A percentile compares a stretch with the other conserved stretches of the same genome.
Evolutionary conservation across 2,329 filamentous ascomycete genomes (phyloP).

Genomic region (Talaromyces sp.): DNA sequence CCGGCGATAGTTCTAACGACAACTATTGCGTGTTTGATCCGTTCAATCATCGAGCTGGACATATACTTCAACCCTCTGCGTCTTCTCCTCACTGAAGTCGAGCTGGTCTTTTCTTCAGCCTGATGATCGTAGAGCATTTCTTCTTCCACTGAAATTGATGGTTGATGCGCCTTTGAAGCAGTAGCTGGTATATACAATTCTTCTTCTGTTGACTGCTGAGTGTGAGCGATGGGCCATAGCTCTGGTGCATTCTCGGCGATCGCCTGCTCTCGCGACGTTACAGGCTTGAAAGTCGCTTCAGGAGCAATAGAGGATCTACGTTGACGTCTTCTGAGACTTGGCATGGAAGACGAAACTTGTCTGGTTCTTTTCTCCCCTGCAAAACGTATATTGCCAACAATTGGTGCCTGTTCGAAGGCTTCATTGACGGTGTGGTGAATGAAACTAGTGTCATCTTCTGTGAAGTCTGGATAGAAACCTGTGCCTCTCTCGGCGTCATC

Average conservation of each 20-base stretch:
- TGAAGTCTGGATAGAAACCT: not conserved
- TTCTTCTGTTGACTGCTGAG: not conserved
- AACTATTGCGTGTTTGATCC: slow-evolving; percentile 42
- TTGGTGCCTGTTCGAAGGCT: slow-evolving; percentile 30
- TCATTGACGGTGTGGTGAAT: slow-evolving; percentile 38
- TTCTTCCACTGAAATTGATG: not conserved
- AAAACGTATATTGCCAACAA: slow-evolving; percentile 35
- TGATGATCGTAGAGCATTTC: not conserved
- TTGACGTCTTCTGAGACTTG: slow-evolving; percentile 7
- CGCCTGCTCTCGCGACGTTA: not conserved
- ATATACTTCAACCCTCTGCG: slow-evolving; percentile 28
- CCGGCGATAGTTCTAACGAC: slow-evolving; percentile 46
- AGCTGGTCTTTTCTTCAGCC: not conserved
- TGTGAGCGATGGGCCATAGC: not conserved
- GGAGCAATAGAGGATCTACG: slow-evolving; percentile 13
- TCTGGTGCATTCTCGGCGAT: not conserved
- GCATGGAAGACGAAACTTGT: not conserved
- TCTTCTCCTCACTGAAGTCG: slow-evolving; percentile 16
- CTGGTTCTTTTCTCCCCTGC: slow-evolving; percentile 23
- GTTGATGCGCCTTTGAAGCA: not conserved
- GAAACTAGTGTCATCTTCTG: slow-evolving; percentile 22
- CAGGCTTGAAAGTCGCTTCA: not conserved
- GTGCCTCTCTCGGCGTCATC: not conserved
- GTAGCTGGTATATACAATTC: not conserved
- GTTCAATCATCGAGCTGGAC: slow-evolving; percentile 30